Evolutionary conservation across 495 filamentous ascomycete genomes (phyloP).

Genomic region (Tricharina praecox): DNA sequence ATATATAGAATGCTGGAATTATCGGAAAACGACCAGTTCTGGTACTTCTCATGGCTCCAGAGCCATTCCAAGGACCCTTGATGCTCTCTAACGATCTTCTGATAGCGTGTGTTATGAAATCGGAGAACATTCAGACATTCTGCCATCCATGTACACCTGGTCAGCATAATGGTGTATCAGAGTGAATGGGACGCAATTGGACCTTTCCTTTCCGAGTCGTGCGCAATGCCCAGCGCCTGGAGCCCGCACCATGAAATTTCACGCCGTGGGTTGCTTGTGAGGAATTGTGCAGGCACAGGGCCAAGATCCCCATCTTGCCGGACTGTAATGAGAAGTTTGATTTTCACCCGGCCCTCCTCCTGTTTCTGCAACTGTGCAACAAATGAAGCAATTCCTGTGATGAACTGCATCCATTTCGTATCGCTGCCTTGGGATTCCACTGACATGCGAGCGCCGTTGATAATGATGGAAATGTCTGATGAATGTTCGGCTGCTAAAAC

Average conservation of each 20-base stretch:
- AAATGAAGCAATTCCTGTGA: neutral
- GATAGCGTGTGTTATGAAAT: constrained; percentile 5
- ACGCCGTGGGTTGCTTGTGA: neutral
- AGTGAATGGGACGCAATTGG: neutral
- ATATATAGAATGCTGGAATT: neutral
- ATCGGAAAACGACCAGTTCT: neutral
- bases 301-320: too few species aligned
- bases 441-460: too few species aligned
- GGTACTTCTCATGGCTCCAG: constrained; percentile 1
- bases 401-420: too few species aligned
- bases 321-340: too few species aligned
- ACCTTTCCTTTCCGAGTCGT: neutral
- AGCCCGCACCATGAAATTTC: neutral
- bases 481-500: too few species aligned
- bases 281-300: neutral
- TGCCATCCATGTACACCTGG: neutral
- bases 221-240: neutral
- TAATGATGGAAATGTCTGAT: too few species aligned
- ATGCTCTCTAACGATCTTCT: constrained; percentile 6
- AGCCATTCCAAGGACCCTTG: constrained; percentile 4
- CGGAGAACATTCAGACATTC: neutral
- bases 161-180: neutral
- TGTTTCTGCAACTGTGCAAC: neutral
- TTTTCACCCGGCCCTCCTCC: too few species aligned
- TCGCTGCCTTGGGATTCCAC: too few species aligned